Conservation (phyloP, 108 stramenopile species). For the Nitzschia inconspicua region DNA sequence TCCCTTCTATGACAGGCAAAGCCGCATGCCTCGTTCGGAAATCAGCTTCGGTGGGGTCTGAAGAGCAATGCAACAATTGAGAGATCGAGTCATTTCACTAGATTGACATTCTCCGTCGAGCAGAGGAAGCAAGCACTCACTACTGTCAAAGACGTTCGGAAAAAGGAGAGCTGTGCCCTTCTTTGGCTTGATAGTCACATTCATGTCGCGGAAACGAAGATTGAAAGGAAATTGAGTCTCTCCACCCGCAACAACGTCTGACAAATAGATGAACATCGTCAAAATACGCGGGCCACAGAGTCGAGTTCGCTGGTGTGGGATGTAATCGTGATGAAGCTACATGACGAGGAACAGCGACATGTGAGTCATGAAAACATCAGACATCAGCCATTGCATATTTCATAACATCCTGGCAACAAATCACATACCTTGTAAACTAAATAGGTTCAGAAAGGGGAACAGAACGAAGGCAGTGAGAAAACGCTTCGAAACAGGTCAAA, state of each 20-base stretch:
- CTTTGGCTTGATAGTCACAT: constrained; percentile 45
- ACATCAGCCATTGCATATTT: background rate
- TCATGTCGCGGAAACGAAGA: too few relatives aligned
- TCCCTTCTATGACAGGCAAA: background rate
- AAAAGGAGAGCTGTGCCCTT: background rate
- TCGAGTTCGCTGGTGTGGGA: constrained; percentile 10
- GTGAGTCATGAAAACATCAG: constrained; percentile 5
- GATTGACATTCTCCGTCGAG: background rate
- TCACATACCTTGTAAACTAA: background rate
- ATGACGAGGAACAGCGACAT: constrained; percentile 32
- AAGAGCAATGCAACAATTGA: background rate
- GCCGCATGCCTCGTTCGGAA: background rate
- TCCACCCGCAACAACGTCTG: constrained; percentile 74
- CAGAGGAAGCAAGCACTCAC: background rate
- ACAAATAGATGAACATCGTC: constrained; percentile 75
- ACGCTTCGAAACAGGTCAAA: background rate
- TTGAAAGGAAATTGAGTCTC: constrained; percentile 14
- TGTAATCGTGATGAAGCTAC: constrained; percentile 36
- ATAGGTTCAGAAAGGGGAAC: background rate
- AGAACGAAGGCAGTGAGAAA: background rate
- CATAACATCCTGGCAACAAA: background rate
- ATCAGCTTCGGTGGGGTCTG: background rate
- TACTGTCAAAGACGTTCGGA: background rate
- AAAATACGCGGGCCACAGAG: constrained; percentile 72
- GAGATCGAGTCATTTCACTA: too few relatives aligned